Evolutionary conservation across 2,329 filamentous ascomycete genomes (phyloP).

Genomic region (Aurifilum marmelostoma): DNA sequence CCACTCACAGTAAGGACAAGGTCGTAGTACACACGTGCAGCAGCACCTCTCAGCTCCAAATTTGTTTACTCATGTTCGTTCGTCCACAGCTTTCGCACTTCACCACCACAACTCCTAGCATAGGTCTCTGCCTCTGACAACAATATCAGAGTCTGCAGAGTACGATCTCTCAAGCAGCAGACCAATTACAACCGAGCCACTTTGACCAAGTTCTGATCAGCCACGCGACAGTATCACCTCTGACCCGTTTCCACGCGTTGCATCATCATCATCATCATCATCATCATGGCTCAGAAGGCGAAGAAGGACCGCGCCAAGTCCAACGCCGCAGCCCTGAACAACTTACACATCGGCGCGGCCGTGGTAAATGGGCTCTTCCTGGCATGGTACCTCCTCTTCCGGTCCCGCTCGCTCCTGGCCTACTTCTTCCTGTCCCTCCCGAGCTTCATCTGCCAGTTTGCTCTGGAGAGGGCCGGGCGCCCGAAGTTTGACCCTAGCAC

Average conservation of each 20-base stretch:
- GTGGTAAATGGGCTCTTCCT: constrained; percentile 76
- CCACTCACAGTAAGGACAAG: background rate
- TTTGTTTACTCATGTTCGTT: background rate
- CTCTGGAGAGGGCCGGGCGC: constrained; percentile 82
- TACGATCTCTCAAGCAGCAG: too few relatives aligned
- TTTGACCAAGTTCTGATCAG: background rate
- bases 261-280: background rate
- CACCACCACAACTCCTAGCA: background rate
- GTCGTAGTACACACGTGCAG: background rate
- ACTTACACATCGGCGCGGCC: constrained; percentile 77
- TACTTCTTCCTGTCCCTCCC: constrained; percentile 77
- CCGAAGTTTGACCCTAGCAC: constrained; percentile 70
- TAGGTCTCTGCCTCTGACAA: too few relatives aligned
- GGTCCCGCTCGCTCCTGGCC: constrained; percentile 64
- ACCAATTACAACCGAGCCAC: too few relatives aligned
- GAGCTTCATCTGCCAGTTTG: constrained; percentile 77
- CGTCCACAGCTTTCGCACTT: background rate
- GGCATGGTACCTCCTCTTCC: constrained; percentile 68
- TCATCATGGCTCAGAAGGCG: constrained; percentile 63
- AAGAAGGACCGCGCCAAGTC: constrained; percentile 72
- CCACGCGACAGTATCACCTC: background rate
- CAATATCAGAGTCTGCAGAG: too few relatives aligned
- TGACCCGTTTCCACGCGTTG: background rate
- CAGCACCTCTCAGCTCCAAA: background rate
- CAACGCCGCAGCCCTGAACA: constrained; percentile 77